Base-by-base conservation (phyloP, 352 stramenopile species). In the Phytophthora palmivora region DNA sequence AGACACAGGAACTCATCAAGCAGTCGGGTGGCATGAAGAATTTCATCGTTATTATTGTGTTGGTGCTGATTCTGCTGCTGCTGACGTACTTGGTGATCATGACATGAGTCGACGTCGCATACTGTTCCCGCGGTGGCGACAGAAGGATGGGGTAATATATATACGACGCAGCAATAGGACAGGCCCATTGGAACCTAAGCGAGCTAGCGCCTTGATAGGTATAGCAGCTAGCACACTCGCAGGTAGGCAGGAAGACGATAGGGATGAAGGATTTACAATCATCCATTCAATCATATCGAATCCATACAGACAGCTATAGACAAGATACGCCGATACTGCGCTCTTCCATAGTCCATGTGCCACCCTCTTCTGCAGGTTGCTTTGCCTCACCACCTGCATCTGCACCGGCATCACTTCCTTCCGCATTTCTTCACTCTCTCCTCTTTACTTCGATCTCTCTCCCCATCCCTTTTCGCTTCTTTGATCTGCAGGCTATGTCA, bases 11-110 rank as follows among this genome's bases (percentile, higher is more conserved):
- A 64, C 80, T 95, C 19, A 92, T 95, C 58, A 87, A 92, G 32
- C 84, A 95, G 56, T 92, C 86, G 33, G 84, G 86, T 46, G 86
- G 86, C 53, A 84, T 95, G 78, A 89, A 92, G 70, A 95, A 91
- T 55, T 91, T 93, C 53, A 76, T 92, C 49, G 76, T 95, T 47
- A 93, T 95, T 77, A 92, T 94, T 67, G 86, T 90, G 70, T 75
- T 94, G 15, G 83, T 89, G 51, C 69, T 95, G 22, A 84, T 95
- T 58, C 62, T 95, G 67, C 73, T 95, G 42, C 69, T 95, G 56
- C 78, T 95, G 62, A 95, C 86, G 62, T 93, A 93, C 71, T 76
- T 93, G 60, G 86, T 93, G 59, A 93, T 93, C 60, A 95, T 94
- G 86, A 92, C 83, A 76, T 92, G 72, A 88, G 58, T 53, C 16